phyloP scores from a whole-genome alignment of 345 rosid genomes.

The Theobroma cacao region DNA sequence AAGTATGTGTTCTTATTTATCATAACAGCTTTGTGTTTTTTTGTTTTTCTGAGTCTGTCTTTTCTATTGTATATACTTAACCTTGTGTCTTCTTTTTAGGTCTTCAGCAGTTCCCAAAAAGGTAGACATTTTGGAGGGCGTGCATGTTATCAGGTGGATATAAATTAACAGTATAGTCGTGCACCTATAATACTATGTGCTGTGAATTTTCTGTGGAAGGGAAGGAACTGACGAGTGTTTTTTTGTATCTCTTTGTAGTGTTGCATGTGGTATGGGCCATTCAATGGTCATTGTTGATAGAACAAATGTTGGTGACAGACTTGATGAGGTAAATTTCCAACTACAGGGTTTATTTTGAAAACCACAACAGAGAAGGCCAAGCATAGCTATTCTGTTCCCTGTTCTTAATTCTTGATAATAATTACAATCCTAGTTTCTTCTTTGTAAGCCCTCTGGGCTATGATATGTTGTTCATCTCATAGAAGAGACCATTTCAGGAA shows the following conservation, averaged over 20 bases:
- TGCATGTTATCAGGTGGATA: constrained; percentile 83
- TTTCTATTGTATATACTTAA: constrained; percentile 1
- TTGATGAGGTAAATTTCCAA: constrained; percentile 79
- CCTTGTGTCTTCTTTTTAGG: constrained; percentile 37
- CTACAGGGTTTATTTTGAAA: no score
- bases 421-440: no score
- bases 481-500: no score
- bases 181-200: not conserved
- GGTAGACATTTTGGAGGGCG: constrained; percentile 87
- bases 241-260: constrained; percentile 43
- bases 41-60: not conserved
- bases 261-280: constrained; percentile 85
- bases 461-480: no score
- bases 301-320: constrained; percentile 56
- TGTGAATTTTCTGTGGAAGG: not conserved
- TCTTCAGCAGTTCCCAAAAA: constrained; percentile 94
- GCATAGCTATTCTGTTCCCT: no score
- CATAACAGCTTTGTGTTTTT: not conserved
- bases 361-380: no score
- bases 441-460: no score
- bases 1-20: constrained; percentile 46
- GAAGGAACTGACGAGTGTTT: not conserved
- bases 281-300: constrained; percentile 90
- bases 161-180: not conserved
- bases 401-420: no score